A percentile compares a stretch with the other conserved stretches of the same genome.
These are phyloP conservation scores for Eucalyptus virginea DNA, from an alignment of 345 rosid species.

Conservation along the genomic window DNA sequence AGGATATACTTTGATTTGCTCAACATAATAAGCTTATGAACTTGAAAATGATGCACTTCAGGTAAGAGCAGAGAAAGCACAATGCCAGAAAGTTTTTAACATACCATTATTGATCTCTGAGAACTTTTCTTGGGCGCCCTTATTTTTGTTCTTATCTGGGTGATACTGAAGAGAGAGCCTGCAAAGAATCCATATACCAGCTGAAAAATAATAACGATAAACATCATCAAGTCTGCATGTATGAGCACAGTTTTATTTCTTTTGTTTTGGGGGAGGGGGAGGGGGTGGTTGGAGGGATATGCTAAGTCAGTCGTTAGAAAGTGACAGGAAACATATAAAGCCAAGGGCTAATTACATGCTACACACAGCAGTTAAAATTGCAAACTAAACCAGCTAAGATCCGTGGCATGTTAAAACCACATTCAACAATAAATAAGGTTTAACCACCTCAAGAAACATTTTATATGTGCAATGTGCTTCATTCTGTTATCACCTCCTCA, in stretches of 20 bases:
- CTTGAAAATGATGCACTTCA: not conserved
- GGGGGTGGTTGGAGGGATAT: not conserved
- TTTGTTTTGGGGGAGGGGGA: not conserved
- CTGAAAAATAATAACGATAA: not conserved
- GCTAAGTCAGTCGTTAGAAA: not conserved
- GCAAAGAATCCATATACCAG: not conserved
- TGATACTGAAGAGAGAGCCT: slow-evolving; percentile 86
- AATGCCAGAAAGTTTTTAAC: not conserved
- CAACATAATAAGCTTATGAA: not conserved
- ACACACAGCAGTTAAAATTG: not conserved
- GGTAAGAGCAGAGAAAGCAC: not conserved
- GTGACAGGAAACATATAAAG: not conserved
- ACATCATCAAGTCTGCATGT: not conserved
- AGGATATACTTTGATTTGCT: not conserved
- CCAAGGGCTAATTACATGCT: not conserved
- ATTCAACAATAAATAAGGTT: not conserved
- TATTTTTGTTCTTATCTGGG: slow-evolving; percentile 85
- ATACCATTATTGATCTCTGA: slow-evolving; percentile 87
- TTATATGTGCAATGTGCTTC: not conserved
- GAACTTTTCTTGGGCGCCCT: slow-evolving; percentile 84
- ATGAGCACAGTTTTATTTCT: not conserved
- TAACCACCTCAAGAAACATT: not conserved
- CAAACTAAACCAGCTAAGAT: not conserved
- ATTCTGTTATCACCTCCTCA: not conserved
- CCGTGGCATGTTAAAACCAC: not conserved